A percentile compares a stretch with the other conserved stretches of the same genome.
phyloP scores from a whole-genome alignment of 495 filamentous ascomycete species.

The Aspergillus sclerotioniger region DNA sequence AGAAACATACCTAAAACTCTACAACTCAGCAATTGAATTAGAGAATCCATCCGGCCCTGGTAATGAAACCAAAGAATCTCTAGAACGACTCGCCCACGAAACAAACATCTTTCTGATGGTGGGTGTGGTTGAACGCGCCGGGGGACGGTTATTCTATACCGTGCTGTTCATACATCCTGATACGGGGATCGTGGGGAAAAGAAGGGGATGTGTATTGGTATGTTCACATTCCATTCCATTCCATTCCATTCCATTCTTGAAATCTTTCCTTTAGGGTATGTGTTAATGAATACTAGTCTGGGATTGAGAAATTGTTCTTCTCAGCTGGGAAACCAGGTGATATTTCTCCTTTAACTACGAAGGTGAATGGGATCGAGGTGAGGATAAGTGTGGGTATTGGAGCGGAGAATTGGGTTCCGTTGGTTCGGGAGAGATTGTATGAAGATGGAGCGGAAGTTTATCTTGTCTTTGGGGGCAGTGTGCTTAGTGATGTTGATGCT shows the following conservation, averaged over 20 bases:
- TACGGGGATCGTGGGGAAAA: not conserved
- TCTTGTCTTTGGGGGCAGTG: not conserved
- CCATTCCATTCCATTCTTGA: slow-evolving; percentile 9
- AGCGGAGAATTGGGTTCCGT: not conserved
- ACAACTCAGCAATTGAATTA: not conserved
- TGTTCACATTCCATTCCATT: slow-evolving; percentile 7
- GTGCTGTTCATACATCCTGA: not conserved
- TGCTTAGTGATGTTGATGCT: not conserved
- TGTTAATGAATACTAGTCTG: not conserved
- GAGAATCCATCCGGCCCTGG: not conserved
- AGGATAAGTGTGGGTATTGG: not conserved
- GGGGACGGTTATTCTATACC: not conserved
- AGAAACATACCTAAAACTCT: not conserved
- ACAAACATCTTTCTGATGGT: not conserved
- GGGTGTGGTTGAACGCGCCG: not conserved
- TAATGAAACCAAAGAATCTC: not conserved
- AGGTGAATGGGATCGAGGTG: not conserved
- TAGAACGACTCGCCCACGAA: not conserved
- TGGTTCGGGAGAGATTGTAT: not conserved
- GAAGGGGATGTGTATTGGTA: slow-evolving; percentile 4
- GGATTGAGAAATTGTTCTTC: not conserved
- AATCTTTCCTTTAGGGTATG: slow-evolving; percentile 6
- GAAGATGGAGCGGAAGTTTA: not conserved
- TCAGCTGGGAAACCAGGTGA: not conserved
- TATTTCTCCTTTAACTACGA: not conserved